These are phyloP conservation scores for Pleodorina starrii DNA, from an alignment of 139 green algal species.

Conservation along the genomic window DNA sequence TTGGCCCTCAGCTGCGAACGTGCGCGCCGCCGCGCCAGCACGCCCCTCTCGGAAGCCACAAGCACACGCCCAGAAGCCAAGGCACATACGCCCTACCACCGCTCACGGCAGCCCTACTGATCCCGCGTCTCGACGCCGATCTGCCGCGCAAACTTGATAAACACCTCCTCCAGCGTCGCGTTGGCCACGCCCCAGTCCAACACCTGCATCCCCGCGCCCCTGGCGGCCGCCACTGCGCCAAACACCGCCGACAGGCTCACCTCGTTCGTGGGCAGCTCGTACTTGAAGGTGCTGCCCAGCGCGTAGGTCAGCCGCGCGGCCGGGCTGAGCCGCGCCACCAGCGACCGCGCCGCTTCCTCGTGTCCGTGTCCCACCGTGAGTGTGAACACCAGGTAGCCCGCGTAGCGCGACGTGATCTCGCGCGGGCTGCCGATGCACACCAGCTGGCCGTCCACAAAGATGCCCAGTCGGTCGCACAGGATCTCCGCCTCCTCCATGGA, in stretches of 20 bases:
- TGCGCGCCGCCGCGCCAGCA: too few relatives aligned
- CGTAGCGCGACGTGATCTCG: constrained; percentile 81
- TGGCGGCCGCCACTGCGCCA: constrained; percentile 67
- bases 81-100: too few relatives aligned
- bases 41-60: too few relatives aligned
- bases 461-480: constrained; percentile 84
- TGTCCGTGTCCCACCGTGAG: constrained; percentile 75
- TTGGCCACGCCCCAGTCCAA: constrained; percentile 92
- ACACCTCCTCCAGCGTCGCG: constrained; percentile 95
- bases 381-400: constrained; percentile 81
- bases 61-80: too few relatives aligned
- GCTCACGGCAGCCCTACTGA: background rate
- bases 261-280: constrained; percentile 76
- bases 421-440: constrained; percentile 93
- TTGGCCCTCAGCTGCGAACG: too few relatives aligned
- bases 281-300: constrained; percentile 75
- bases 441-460: constrained; percentile 87
- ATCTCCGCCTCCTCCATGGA: constrained; percentile 90
- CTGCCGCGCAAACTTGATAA: constrained; percentile 69
- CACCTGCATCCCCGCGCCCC: constrained; percentile 52
- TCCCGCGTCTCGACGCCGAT: constrained; percentile 41
- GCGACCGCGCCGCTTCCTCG: constrained; percentile 13
- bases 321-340: constrained; percentile 45
- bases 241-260: constrained; percentile 78
- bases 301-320: constrained; percentile 78